phyloP scores from a whole-genome alignment of 352 stramenopile genomes.

The Phytophthora cryptogea region DNA sequence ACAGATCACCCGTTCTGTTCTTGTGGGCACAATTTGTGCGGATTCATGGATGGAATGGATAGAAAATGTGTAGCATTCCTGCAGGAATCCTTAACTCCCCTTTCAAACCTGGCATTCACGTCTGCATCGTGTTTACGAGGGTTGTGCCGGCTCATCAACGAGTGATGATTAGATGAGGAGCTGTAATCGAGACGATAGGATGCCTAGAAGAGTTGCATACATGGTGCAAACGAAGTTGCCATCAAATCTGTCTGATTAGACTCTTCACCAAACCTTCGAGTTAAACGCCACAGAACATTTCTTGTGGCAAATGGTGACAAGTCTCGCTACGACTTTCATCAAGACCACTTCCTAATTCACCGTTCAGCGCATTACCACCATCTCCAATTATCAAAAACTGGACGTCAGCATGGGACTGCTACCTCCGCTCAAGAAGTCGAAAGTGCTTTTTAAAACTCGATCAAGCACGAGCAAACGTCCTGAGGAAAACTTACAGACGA shows the following conservation, averaged over 20 bases:
- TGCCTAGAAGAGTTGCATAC: constrained; percentile 1
- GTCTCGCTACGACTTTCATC: background rate
- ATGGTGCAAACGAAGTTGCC: background rate
- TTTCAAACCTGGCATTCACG: no score
- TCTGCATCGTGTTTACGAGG: no score
- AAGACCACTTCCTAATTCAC: background rate
- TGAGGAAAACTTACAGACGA: background rate
- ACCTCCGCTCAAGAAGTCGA: constrained; percentile 27
- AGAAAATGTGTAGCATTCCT: no score
- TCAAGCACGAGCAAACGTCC: constrained; percentile 11
- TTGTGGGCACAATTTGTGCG: background rate
- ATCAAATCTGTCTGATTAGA: constrained; percentile 20
- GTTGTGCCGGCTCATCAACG: background rate
- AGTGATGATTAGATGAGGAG: background rate
- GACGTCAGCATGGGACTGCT: constrained; percentile 19
- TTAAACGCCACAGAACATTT: constrained; percentile 3
- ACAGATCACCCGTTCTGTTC: background rate
- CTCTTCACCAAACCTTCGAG: background rate
- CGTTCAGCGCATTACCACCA: background rate
- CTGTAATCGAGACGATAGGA: constrained; percentile 16
- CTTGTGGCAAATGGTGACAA: background rate
- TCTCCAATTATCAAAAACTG: background rate
- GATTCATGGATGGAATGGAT: no score
- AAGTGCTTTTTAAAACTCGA: constrained; percentile 24
- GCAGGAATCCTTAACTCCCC: no score